Conservation (phyloP, 805 yeast genomes). For the Wickerhamiella kazuoi region DNA sequence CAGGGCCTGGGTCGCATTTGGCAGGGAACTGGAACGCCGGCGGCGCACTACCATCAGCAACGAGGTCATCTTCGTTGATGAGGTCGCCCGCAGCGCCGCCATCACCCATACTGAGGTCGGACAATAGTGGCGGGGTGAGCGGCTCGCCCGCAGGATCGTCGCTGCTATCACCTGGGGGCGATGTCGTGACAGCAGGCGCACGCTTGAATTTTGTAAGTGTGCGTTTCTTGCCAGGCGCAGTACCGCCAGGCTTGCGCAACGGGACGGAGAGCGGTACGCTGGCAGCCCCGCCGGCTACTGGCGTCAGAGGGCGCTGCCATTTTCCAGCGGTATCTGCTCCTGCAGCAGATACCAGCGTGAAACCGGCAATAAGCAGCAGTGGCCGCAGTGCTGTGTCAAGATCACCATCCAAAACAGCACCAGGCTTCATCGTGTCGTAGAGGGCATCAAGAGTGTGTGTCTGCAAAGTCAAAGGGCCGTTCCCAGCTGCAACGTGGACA, state of each 20-base stretch:
- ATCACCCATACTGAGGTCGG: slow-evolving; percentile 22
- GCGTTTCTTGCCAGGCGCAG: neutral
- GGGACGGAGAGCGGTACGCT: neutral
- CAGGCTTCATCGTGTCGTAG: slow-evolving; percentile 16
- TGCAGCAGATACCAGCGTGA: slow-evolving; percentile 20
- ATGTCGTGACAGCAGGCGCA: slow-evolving; percentile 25
- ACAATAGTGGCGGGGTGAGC: slow-evolving; percentile 27
- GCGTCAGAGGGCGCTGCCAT: slow-evolving; percentile 9
- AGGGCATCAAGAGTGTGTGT: slow-evolving; percentile 16
- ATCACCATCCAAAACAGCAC: slow-evolving; percentile 20
- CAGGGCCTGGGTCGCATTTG: slow-evolving; percentile 33
- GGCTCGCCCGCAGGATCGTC: slow-evolving; percentile 19
- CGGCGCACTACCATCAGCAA: slow-evolving; percentile 27
- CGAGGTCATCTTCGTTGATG: slow-evolving; percentile 40
- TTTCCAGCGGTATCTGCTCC: too few species aligned
- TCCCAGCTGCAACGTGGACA: slow-evolving; percentile 18
- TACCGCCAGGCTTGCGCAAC: neutral
- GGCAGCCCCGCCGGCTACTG: neutral
- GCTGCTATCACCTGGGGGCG: slow-evolving; percentile 19
- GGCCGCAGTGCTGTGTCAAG: slow-evolving; percentile 5
- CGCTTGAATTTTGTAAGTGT: slow-evolving; percentile 14
- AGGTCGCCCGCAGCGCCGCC: slow-evolving; percentile 32
- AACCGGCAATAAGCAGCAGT: slow-evolving; percentile 25
- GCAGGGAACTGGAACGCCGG: slow-evolving; percentile 37
- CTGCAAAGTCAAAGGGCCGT: slow-evolving; percentile 10